Evolutionary conservation across 768 basidiomycete species (phyloP).

Genomic region (Russula griseocarnosa): DNA sequence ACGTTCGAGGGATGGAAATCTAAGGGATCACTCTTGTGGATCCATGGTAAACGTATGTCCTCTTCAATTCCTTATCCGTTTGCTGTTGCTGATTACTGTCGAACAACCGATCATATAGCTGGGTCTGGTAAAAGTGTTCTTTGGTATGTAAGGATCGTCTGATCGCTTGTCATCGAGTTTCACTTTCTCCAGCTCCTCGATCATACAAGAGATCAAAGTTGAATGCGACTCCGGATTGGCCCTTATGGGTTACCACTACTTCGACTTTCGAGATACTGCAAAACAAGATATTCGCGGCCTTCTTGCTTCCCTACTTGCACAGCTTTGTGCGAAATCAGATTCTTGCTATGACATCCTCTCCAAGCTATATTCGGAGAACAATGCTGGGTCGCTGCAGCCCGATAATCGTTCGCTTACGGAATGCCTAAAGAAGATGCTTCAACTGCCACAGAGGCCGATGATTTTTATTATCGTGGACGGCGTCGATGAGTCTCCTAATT

Average conservation of each 20-base stretch:
- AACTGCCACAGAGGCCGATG: background rate
- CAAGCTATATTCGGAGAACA: background rate
- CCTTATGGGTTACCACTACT: background rate
- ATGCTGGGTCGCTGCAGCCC: background rate
- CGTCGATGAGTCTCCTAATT: constrained; percentile 12
- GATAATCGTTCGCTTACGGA: background rate
- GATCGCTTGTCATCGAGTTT: background rate
- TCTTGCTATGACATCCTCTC: background rate
- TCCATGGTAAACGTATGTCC: constrained; percentile 1
- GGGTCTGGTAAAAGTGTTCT: background rate
- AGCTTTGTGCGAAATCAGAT: background rate
- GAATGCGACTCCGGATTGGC: background rate
- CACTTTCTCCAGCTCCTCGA: background rate
- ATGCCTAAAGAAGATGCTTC: constrained; percentile 4
- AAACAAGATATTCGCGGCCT: background rate
- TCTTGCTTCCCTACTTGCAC: background rate
- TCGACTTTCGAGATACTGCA: background rate
- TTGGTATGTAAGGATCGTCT: background rate
- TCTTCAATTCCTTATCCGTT: background rate
- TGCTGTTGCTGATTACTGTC: background rate
- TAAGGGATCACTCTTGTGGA: background rate
- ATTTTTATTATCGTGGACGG: constrained; percentile 4
- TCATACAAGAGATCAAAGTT: background rate
- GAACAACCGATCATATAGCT: background rate
- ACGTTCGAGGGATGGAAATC: background rate